Evolutionary conservation across 2,329 filamentous ascomycete species (phyloP), one percentile per base, ranked within the genome.

Genomic region (Colletotrichum filicis): DNA sequence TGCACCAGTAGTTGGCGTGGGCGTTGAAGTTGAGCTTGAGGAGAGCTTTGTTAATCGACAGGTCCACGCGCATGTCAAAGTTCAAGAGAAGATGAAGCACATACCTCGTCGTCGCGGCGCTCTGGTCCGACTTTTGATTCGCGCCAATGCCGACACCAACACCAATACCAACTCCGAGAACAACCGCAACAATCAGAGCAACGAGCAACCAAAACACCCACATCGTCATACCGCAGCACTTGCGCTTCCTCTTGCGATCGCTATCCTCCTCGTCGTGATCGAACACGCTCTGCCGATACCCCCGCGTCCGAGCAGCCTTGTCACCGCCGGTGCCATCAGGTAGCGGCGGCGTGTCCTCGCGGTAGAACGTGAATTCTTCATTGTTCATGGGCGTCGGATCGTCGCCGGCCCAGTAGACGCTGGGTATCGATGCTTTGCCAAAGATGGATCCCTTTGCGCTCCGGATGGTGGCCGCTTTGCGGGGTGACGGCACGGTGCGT

Each of bases 161-260:
- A 4, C 85, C 85, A 3, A 87, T 79, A 0, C 81, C 84, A 1
- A 86, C 79, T 2, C 81, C 84, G 1, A 85, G 69, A 22, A 82
- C 55, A 7, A 85, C 6, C 11, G 85, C 35, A 7, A 83, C 61
- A 1, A 78, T 66, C 5, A 79, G 62, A 3, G 79, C 75, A 2
- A 78, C 75, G 1, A 84, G 30, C 5, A 84, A 60, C 82, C 82
- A 86, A 55, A 86, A 82, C 42, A 79, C 69, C 30, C 79, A 78
- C 65, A 76, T 79, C 63, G 74, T 78, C 59, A 83, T 42, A 2
- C 82, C 79, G 53, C 79, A 77, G 69, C 70, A 61, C 28, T 19
- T 59, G 19, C 60, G 60, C 77, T 62, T 79, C 55, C 73, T 74
- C 75, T 75, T 53, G 49, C 65, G 68, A 46, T 73, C 57, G 2